Base-by-base conservation (phyloP, 148 eudicot species). In the Cornus controversa region DNA sequence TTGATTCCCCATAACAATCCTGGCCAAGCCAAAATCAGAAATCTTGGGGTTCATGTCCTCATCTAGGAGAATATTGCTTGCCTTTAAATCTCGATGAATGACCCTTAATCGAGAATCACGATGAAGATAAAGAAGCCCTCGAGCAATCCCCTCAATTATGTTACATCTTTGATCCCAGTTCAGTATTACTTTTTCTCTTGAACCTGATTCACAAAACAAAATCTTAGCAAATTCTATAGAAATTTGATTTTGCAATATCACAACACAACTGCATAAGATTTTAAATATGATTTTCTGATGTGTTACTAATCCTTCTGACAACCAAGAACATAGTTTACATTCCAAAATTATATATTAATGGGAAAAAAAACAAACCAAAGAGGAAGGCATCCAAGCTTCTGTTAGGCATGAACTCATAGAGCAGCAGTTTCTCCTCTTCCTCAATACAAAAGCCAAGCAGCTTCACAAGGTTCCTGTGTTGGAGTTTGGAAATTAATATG, bases 381-480 rank as follows among this genome's bases (percentile, higher is more conserved):
- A 57, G 24, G 20, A 57, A 73, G 22, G 25, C 11, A 18, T 54
- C 66, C 22, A 54, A 16, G 60, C 60, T 54, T 15, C 22, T 54
- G 60, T 54, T 54, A 0, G 60, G 20, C 60, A 54, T 54, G 22
- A 14, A 54, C 22, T 54, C 60, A 20, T 54, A 54, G 22, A 54
- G 18, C 60, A 54, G 24, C 23, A 73, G 6, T 63, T 73, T 73
- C 34, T 73, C 67, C n/a, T 73, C 66, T 37, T 67, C 42, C 18
- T 60, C 25, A 27, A 54, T 24, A 22, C 76, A 73, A 8, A 8
- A 73, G 24, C 66, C 76, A 9, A 57, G 40, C 2, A 73, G 29
- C 36, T 28, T 73, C 8, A 73, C 76, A 54, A 73, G 76, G 26
- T 73, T 73, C 7, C 75, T 27, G n/a, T 57, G 76, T 58, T 73